phyloP scores from a whole-genome alignment of 2,329 filamentous ascomycete genomes.

The Aspergillus pseudoterreus region DNA sequence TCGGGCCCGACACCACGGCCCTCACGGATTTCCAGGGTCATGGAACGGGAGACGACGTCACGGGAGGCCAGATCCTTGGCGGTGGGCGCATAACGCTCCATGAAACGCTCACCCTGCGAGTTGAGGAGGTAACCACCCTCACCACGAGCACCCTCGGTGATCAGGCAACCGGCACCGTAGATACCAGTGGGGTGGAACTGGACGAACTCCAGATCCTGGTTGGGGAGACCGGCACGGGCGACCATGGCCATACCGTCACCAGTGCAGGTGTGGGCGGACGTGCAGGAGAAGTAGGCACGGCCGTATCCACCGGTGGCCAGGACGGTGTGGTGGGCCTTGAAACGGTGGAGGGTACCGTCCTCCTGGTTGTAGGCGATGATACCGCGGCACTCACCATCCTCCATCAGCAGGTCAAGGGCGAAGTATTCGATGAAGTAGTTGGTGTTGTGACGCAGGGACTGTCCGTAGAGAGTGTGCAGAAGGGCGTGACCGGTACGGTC shows the following conservation, averaged over 20 bases:
- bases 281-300: conserved; percentile 97
- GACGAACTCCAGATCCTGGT: conserved; percentile 99
- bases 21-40: conserved; percentile 97
- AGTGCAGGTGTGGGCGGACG: conserved; percentile 95
- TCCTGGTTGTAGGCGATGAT: conserved; percentile 98
- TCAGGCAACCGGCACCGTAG: conserved; percentile 95
- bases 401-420: conserved; percentile 94
- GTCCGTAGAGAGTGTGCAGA: conserved; percentile 96
- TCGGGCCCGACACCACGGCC: conserved; percentile 94
- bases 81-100: conserved; percentile 97
- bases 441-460: conserved; percentile 94
- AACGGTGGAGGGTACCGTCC: conserved; percentile 94
- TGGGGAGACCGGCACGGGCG: conserved; percentile 91
- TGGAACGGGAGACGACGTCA: conserved; percentile 94
- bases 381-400: conserved; percentile 93
- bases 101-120: conserved; percentile 97
- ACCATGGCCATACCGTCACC: conserved; percentile 99
- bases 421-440: conserved; percentile 99
- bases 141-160: conserved; percentile 95
- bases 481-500: conserved; percentile 97
- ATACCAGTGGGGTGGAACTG: conserved; percentile 99
- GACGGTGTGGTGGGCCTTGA: conserved; percentile 95
- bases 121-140: conserved; percentile 98
- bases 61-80: conserved; percentile 96
- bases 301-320: conserved; percentile 96